Evolutionary conservation across 192 early-diverging fungal genomes (phyloP), one percentile per base, ranked within the genome.

Genomic region (Rhizophagus clarus): DNA sequence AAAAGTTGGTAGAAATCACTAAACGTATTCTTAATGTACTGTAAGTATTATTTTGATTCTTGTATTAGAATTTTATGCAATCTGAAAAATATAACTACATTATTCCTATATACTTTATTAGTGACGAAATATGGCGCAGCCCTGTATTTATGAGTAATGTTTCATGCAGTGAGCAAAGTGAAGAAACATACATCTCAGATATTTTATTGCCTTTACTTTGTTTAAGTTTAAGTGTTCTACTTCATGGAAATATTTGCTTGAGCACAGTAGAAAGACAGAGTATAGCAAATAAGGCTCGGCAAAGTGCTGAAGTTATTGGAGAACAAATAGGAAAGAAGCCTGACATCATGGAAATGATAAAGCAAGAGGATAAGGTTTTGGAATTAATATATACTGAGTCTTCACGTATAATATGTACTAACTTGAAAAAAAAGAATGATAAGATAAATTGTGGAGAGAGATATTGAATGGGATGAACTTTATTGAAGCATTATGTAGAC

Each of bases 131-230:
- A 72, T 72, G 71, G 71, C 4, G 31, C 1, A 72, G 49, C 49
- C n/a, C 42, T 26, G 42, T 45, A 49, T 72, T 72, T 72, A 29
- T 15, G 26, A 72, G 26, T 28, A 72, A 42, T 26, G 62, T 11
- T 34, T 42, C 32, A 42, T 11, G 69, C 34, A 71, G 42, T 5
- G 69, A 70, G 26, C 69, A 71, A 71, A 71, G 42, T 71, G 32
- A 71, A 34, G 1, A 11, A 42, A 71, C 32, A 4, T 71, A 71
- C 34, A n/a, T 71, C 37, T 42, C 69, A 34, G 11, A 71, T 71
- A 22, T 71, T 42, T 34, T 71, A 71, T 34, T 71, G 32, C 69
- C 69, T 71, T 71, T 71, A 11, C 69, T 71, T 71, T 32, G 32
- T 22, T 34, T 11, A 2, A 71, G 69, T 37, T 71, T 71, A 34